Conservation (phyloP, 108 stramenopile genomes). For the Skeletonema tropicum region DNA sequence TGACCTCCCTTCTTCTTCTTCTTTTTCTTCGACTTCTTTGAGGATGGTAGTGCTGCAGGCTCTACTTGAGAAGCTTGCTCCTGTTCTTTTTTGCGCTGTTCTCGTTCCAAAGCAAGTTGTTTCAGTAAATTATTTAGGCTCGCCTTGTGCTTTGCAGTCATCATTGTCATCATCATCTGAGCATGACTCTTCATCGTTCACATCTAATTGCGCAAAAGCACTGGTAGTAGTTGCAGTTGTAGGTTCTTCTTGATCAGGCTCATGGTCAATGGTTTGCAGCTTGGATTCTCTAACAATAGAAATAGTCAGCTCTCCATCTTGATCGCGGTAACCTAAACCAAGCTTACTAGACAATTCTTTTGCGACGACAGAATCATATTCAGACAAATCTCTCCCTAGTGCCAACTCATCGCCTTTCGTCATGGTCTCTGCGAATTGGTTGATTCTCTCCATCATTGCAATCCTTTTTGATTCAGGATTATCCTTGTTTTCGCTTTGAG, state of each 20-base stretch:
- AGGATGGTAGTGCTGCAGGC: not conserved
- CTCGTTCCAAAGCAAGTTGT: constrained; percentile 68
- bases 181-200: constrained; percentile 42
- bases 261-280: not conserved
- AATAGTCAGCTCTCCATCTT: constrained; percentile 53
- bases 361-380: constrained; percentile 56
- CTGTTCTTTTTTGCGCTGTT: constrained; percentile 34
- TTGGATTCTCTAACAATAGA: constrained; percentile 28
- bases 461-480: constrained; percentile 35
- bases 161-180: constrained; percentile 29
- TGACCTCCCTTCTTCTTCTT: constrained; percentile 60
- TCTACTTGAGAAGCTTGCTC: constrained; percentile 14
- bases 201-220: constrained; percentile 31
- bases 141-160: constrained; percentile 15
- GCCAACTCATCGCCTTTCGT: constrained; percentile 56
- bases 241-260: constrained; percentile 4
- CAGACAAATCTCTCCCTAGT: constrained; percentile 46
- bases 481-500: constrained; percentile 1
- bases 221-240: constrained; percentile 1
- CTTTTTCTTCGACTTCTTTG: constrained; percentile 43
- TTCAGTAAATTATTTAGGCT: constrained; percentile 46
- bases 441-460: constrained; percentile 57
- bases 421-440: constrained; percentile 49
- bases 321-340: constrained; percentile 60
- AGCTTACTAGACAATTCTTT: constrained; percentile 67